Evolutionary conservation across 441 rosid genomes (phyloP).

Genomic region (Aleurites moluccanus): DNA sequence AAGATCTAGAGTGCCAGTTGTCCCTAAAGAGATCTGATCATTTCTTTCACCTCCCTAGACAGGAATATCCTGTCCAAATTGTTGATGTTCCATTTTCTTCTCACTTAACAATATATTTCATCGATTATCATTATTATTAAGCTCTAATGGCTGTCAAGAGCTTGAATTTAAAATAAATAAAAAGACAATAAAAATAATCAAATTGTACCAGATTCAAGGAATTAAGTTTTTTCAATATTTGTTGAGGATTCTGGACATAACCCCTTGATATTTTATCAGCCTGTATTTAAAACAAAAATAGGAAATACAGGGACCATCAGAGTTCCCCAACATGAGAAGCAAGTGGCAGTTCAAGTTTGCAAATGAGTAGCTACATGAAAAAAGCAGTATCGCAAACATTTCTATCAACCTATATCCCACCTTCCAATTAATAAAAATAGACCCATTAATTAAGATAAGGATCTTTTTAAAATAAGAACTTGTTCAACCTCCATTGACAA

Average conservation of each 20-base stretch:
- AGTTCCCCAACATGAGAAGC: background rate
- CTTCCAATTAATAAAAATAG: background rate
- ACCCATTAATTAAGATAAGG: background rate
- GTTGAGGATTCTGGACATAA: conserved; percentile 14
- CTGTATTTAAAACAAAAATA: conserved; percentile 15
- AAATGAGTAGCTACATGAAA: background rate
- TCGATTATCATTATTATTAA: background rate
- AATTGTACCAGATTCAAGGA: conserved; percentile 12
- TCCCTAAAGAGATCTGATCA: background rate
- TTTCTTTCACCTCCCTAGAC: background rate
- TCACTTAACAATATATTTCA: background rate
- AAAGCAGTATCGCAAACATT: background rate
- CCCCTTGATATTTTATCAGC: conserved; percentile 24
- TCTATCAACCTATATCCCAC: background rate
- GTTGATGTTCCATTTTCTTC: background rate
- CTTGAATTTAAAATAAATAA: background rate
- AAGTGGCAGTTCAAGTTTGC: background rate
- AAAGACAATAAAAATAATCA: background rate
- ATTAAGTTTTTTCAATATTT: conserved; percentile 3
- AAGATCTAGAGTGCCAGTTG: too few species aligned
- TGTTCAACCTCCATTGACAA: background rate
- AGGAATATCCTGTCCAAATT: background rate
- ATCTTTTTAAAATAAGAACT: background rate
- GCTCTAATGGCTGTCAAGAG: background rate
- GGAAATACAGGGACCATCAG: background rate